phyloP scores from a whole-genome alignment of 1,284 basidiomycete species.

The Moesziomyces sp. region DNA sequence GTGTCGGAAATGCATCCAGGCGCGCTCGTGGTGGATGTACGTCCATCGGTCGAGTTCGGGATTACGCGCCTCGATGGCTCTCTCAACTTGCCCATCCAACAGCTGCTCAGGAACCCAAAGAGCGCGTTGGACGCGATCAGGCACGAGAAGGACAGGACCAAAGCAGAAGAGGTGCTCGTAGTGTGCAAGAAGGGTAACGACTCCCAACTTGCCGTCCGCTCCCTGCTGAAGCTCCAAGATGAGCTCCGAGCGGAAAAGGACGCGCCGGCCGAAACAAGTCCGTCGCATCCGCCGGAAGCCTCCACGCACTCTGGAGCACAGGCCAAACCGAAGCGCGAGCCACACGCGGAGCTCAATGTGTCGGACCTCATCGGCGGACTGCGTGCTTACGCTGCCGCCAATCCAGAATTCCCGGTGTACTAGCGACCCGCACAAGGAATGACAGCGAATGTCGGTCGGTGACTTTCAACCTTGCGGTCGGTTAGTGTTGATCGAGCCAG shows the following conservation, averaged over 20 bases:
- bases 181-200: slow-evolving; percentile 66
- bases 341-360: slow-evolving; percentile 75
- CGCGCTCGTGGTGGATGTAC: slow-evolving; percentile 79
- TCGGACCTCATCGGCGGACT: slow-evolving; percentile 54
- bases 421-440: not conserved
- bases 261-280: not conserved
- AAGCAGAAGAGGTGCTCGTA: slow-evolving; percentile 14
- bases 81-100: slow-evolving; percentile 76
- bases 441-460: too few relatives aligned
- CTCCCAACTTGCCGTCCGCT: slow-evolving; percentile 27
- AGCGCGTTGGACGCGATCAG: slow-evolving; percentile 66
- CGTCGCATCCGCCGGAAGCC: slow-evolving; percentile 13
- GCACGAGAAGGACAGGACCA: not conserved
- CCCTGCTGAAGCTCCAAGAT: slow-evolving; percentile 71
- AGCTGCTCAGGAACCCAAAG: slow-evolving; percentile 74
- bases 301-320: not conserved
- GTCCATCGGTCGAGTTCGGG: slow-evolving; percentile 82
- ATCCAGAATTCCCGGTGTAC: slow-evolving; percentile 53
- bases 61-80: slow-evolving; percentile 84
- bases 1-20: slow-evolving; percentile 72
- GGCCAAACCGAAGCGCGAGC: slow-evolving; percentile 76
- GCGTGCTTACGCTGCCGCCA: slow-evolving; percentile 41
- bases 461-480: too few relatives aligned
- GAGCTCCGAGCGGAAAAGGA: slow-evolving; percentile 71
- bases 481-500: too few relatives aligned